Evolutionary conservation across 73 alveolate genomes (phyloP), one percentile per base, ranked within the genome.

Genomic region (Paraurostyla sp.): DNA sequence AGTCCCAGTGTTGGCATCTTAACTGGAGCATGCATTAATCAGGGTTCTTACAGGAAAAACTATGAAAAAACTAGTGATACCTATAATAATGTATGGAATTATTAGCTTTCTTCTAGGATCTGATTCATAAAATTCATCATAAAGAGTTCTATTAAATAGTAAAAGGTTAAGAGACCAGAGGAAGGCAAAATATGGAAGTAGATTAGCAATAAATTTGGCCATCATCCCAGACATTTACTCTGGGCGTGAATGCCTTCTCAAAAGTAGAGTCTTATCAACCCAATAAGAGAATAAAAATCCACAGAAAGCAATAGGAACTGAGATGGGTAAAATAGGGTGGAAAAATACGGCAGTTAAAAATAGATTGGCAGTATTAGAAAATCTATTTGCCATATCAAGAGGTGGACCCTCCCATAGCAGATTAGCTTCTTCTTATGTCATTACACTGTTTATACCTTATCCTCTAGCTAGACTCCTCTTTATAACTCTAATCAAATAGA

Each of bases 361-460:
- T 9, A 93, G 36, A 54, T 80, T 84, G 69, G 89, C 60, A 15
- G 84, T 75, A 41, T 90, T 86, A 6, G 96, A 62, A 57, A 69
- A 91, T 0, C 91, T 22, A 29, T 85, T 54, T 0, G 97, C 97
- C 89, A 93, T 76, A 73, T 93, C 96, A 15, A 86, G 41, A 16
- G 76, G 86, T 0, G 93, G 92, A 25, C 88, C 87, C 65, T 93
- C 95, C 68, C 68, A 93, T 33, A 93, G 43, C 59, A 23, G n/a
- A 51, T 88, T 82, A 0, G 92, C 91, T 62, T 88, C 92, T 29
- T 27, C 76, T 50, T 88, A 93, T 41, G 93, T 83, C 42, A 91
- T 30, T 29, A 50, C 43, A 0, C 86, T 42, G 45, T 52, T 48
- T 23, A 58, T 68, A 9, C 93, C 94, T 30, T 59, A 33, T 32